Conservation (phyloP, 1,284 basidiomycete genomes). For the Cystobasidiaceae sp. region DNA sequence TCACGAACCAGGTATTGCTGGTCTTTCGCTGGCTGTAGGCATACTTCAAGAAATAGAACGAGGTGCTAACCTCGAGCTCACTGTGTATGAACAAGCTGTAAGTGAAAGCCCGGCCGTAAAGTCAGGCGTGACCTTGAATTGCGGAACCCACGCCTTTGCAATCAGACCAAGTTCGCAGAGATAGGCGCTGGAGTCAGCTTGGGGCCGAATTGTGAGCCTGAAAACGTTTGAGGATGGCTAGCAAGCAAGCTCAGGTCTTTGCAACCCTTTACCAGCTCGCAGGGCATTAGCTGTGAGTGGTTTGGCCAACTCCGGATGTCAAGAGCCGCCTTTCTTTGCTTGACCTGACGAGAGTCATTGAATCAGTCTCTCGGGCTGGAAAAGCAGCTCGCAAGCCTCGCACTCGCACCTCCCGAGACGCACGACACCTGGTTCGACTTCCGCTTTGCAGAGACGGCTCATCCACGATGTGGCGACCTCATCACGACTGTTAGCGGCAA, state of each 20-base stretch:
- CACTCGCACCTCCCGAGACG: background rate
- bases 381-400: background rate
- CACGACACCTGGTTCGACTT: constrained; percentile 26
- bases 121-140: too few relatives aligned
- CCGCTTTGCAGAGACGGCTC: constrained; percentile 5
- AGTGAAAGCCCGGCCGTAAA: background rate
- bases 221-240: too few relatives aligned
- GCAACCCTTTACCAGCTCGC: too few relatives aligned
- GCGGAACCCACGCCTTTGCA: too few relatives aligned
- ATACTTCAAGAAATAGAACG: constrained; percentile 24
- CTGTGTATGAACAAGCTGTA: constrained; percentile 28
- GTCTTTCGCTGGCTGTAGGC: constrained; percentile 28
- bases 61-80: constrained; percentile 26
- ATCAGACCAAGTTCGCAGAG: constrained; percentile 32
- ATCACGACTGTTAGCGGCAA: constrained; percentile 16
- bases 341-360: too few relatives aligned
- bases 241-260: too few relatives aligned
- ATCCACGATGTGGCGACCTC: constrained; percentile 7
- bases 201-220: constrained; percentile 14
- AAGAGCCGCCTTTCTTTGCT: too few relatives aligned
- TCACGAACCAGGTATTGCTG: constrained; percentile 18
- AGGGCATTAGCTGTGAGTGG: too few relatives aligned
- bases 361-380: background rate
- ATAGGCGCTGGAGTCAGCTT: constrained; percentile 36
- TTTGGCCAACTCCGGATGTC: too few relatives aligned